Evolutionary conservation across 2,329 filamentous ascomycete species (phyloP), one percentile per base, ranked within the genome.

Genomic region (Exophiala sp.): DNA sequence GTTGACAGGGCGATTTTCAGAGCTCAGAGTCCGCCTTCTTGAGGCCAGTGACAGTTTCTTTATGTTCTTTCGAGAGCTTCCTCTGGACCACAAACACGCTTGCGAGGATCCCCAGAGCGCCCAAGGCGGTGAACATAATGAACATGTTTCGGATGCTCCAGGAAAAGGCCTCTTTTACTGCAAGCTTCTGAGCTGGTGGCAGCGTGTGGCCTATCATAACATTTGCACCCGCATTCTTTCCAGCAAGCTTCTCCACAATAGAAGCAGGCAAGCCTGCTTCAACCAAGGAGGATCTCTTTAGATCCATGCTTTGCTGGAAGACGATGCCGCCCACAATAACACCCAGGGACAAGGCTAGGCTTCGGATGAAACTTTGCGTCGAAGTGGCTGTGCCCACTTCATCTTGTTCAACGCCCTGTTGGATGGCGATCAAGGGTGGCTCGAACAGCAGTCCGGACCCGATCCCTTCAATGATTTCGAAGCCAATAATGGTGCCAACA

Each of bases 321-420:
- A 77, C 66, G 41, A 77, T 74, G 4, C 72, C 77, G 46, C 79
- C 80, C 23, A 82, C 65, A 19, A 82, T 80, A 50, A 82, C 72
- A 8, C 77, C 77, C 19, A 82, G 71, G 35, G 77, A 71, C 0
- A 77, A 77, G 2, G 76, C 73, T 29, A 83, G 67, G 59, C 80
- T 77, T 21, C 81, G 74, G 34, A 80, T 64, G 61, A 84, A 84
- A 9, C 72, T 70, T 61, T 81, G 82, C 2, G 79, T 81, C 0
- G 79, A 75, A 0, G 81, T 83, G 11, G 79, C 81, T 1, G 78
- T 76, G 1, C 80, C 81, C 0, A 66, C 68, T 22, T 80, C 73
- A 2, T 66, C 65, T 51, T 74, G 73, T 5, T 50, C 23, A 10
- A 79, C 74, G 11, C 69, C 68, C n/a, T 70, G 72, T 55, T 82